Evolutionary conservation across 2,329 filamentous ascomycete genomes (phyloP).

Genomic region (Ophiostoma piceae): DNA sequence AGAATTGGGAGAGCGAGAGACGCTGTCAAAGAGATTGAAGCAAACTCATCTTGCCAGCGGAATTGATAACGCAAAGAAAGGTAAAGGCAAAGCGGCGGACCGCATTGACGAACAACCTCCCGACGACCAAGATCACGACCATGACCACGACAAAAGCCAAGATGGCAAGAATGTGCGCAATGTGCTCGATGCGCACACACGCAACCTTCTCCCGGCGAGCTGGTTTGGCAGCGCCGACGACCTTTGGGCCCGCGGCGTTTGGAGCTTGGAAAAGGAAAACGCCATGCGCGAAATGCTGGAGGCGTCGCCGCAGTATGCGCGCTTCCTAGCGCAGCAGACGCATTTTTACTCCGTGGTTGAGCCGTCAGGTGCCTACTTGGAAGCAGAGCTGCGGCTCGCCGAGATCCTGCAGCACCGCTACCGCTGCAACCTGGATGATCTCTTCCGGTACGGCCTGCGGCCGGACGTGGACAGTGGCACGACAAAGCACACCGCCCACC

Average conservation of each 20-base stretch:
- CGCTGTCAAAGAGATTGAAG: background rate
- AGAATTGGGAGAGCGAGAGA: background rate
- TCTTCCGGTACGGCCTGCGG: slow-evolving; percentile 27
- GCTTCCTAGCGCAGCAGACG: slow-evolving; percentile 11
- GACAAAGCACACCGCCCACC: background rate
- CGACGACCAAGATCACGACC: background rate
- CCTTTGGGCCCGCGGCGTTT: slow-evolving; percentile 22
- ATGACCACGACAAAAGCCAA: background rate
- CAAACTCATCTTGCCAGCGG: background rate
- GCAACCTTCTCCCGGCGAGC: slow-evolving; percentile 19
- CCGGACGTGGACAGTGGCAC: slow-evolving; percentile 6
- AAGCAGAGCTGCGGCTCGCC: slow-evolving; percentile 25
- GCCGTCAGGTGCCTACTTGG: background rate
- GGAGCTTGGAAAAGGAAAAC: slow-evolving; percentile 21
- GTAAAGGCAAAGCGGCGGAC: background rate
- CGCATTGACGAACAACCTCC: background rate
- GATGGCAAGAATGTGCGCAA: background rate
- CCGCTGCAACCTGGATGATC: slow-evolving; percentile 24
- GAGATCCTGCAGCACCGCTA: slow-evolving; percentile 25
- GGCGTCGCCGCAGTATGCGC: slow-evolving; percentile 8
- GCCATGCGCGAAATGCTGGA: slow-evolving; percentile 15
- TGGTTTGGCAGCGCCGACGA: slow-evolving; percentile 23
- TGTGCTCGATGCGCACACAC: background rate
- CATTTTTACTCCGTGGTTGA: background rate
- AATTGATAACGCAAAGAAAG: background rate